phyloP scores from a whole-genome alignment of 2,329 filamentous ascomycete genomes.

The Xylaria arbuscula region DNA sequence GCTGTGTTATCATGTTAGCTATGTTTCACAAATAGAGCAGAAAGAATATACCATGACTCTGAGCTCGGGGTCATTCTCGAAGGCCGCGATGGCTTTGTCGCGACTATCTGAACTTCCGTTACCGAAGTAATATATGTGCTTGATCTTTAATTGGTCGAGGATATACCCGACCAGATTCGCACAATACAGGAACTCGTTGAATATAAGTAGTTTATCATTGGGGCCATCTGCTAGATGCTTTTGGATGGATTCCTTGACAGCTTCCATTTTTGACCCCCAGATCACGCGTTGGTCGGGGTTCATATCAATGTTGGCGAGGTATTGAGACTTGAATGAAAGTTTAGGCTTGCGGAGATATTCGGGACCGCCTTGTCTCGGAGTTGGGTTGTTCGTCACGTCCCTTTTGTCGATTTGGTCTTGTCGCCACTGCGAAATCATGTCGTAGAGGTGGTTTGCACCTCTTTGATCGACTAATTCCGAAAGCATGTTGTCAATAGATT shows the following conservation, averaged over 20 bases:
- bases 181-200: constrained; percentile 11
- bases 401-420: neutral
- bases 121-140: constrained; percentile 2
- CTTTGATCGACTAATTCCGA: neutral
- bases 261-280: constrained; percentile 19
- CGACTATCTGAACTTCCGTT: neutral
- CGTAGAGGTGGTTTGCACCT: neutral
- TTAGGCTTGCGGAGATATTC: neutral
- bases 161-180: neutral
- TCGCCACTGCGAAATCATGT: neutral
- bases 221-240: constrained; percentile 24
- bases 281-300: neutral
- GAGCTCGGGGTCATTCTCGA: neutral
- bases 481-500: neutral
- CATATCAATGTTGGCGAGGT: neutral
- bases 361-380: neutral
- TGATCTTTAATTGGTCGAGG: neutral
- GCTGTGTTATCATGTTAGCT: neutral
- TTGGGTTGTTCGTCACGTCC: neutral
- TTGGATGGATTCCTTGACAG: constrained; percentile 4
- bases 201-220: constrained; percentile 26
- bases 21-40: neutral
- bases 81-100: neutral
- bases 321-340: neutral
- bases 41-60: neutral